A percentile compares a stretch with the other conserved stretches of the same genome.
Evolutionary conservation across 2,329 filamentous ascomycete species (phyloP).

Genomic region (Fusarium sp.): DNA sequence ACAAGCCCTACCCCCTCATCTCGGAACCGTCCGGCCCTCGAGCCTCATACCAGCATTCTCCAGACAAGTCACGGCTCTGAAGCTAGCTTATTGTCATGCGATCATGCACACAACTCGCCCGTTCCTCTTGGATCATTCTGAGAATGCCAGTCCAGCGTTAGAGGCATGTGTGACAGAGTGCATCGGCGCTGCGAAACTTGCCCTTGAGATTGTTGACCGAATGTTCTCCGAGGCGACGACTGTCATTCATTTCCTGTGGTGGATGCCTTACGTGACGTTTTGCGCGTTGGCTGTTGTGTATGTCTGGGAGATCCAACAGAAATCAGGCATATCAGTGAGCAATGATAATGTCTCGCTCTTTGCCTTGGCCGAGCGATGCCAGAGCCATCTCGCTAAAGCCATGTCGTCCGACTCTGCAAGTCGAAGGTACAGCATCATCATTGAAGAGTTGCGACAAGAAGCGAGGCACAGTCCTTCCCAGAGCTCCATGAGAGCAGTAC

Average conservation of each 20-base stretch:
- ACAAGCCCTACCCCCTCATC: slow-evolving; percentile 53
- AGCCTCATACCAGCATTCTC: slow-evolving; percentile 58
- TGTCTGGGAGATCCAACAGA: slow-evolving; percentile 64
- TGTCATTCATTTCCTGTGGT: slow-evolving; percentile 64
- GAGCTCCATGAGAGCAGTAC: background rate
- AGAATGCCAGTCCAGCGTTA: slow-evolving; percentile 43
- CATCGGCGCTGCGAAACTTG: slow-evolving; percentile 51
- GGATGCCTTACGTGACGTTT: slow-evolving; percentile 66
- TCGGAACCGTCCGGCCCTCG: slow-evolving; percentile 56
- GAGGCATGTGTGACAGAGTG: slow-evolving; percentile 53
- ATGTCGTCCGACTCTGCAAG: slow-evolving; percentile 57
- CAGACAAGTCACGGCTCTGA: slow-evolving; percentile 63
- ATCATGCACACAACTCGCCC: slow-evolving; percentile 66
- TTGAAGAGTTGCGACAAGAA: slow-evolving; percentile 60
- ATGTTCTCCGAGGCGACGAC: slow-evolving; percentile 17
- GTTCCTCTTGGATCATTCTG: slow-evolving; percentile 52
- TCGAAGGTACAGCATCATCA: slow-evolving; percentile 63
- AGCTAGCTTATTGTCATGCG: slow-evolving; percentile 65
- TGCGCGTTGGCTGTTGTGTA: slow-evolving; percentile 66
- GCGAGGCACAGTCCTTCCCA: slow-evolving; percentile 11
- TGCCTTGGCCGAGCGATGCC: slow-evolving; percentile 59
- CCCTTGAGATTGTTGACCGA: slow-evolving; percentile 11
- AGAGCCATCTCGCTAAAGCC: slow-evolving; percentile 56
- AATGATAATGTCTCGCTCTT: slow-evolving; percentile 46
- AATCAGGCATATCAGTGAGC: slow-evolving; percentile 16